Evolutionary conservation across 139 green algal genomes (phyloP).

Genomic region (Coelastrella sp.): DNA sequence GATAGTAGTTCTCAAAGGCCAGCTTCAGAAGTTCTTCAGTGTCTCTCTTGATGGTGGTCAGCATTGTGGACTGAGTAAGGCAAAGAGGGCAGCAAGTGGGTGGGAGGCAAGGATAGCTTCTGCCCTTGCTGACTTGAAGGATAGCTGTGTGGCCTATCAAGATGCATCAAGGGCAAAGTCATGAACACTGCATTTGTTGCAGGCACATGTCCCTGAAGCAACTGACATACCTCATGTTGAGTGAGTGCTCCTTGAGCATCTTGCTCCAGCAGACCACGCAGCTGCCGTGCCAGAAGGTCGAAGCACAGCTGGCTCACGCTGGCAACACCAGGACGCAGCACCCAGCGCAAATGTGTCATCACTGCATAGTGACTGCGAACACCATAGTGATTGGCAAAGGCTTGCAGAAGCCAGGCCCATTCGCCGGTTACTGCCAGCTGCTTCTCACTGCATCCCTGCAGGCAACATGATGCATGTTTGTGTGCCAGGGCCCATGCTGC

Average conservation of each 20-base stretch:
- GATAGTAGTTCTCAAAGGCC: slow-evolving; percentile 64
- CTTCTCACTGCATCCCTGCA: slow-evolving; percentile 39
- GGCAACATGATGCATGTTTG: too few relatives aligned
- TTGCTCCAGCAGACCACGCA: slow-evolving; percentile 57
- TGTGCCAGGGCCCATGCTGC: too few relatives aligned
- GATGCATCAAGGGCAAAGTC: not conserved
- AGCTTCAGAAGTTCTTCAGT: slow-evolving; percentile 63
- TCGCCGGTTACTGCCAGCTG: slow-evolving; percentile 51
- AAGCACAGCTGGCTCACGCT: slow-evolving; percentile 57
- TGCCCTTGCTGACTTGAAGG: too few relatives aligned
- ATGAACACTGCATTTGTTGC: not conserved
- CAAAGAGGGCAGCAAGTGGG: not conserved
- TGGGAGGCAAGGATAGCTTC: not conserved
- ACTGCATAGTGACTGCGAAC: slow-evolving; percentile 55
- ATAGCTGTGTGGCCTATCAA: not conserved
- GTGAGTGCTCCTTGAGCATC: slow-evolving; percentile 35
- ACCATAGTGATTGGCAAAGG: slow-evolving; percentile 55
- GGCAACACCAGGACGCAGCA: slow-evolving; percentile 59
- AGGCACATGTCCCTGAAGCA: not conserved
- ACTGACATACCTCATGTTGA: slow-evolving; percentile 41
- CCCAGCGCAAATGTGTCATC: slow-evolving; percentile 62
- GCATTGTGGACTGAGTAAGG: slow-evolving; percentile 46
- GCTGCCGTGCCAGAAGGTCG: slow-evolving; percentile 44
- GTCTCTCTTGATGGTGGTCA: slow-evolving; percentile 53
- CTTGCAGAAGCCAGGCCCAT: slow-evolving; percentile 59